phyloP scores from a whole-genome alignment of 768 basidiomycete species.

The Porpolomopsis calyptriformis region DNA sequence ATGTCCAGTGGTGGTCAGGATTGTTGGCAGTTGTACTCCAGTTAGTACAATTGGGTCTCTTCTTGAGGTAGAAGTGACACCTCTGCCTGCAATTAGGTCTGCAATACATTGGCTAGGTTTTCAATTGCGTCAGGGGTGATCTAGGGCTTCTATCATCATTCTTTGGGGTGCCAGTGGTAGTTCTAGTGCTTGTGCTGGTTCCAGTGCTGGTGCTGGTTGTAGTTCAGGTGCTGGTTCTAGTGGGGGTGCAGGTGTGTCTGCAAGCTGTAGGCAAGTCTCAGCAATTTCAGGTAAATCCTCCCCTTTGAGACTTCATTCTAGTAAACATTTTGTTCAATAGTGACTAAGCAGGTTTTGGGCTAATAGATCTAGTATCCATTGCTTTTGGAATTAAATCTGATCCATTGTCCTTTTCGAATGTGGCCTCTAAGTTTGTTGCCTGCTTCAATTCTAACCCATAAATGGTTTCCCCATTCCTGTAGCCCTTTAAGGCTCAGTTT shows the following conservation, averaged over 20 bases:
- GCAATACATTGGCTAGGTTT: no score
- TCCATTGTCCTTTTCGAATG: not conserved
- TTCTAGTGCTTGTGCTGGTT: no score
- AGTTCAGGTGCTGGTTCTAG: not conserved
- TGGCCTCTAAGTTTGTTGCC: not conserved
- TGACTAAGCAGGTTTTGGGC: not conserved
- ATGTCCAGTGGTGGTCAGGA: no score
- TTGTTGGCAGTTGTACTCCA: no score
- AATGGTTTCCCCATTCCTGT: not conserved
- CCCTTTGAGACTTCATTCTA: not conserved
- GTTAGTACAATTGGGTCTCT: no score
- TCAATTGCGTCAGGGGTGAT: no score
- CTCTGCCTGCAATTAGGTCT: no score
- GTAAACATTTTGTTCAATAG: not conserved
- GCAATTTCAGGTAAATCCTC: not conserved
- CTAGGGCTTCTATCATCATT: no score
- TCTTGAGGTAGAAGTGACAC: no score
- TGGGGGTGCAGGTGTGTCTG: not conserved
- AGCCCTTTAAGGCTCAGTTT: slow-evolving; percentile 7
- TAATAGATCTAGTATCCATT: not conserved
- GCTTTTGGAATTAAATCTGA: not conserved
- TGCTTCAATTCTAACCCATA: not conserved
- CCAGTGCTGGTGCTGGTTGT: no score
- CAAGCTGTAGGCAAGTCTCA: not conserved
- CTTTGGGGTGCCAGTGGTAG: no score